These are phyloP conservation scores for Parathielavia hyrcaniae DNA, from an alignment of 495 filamentous ascomycete genomes.

Conservation along the genomic window DNA sequence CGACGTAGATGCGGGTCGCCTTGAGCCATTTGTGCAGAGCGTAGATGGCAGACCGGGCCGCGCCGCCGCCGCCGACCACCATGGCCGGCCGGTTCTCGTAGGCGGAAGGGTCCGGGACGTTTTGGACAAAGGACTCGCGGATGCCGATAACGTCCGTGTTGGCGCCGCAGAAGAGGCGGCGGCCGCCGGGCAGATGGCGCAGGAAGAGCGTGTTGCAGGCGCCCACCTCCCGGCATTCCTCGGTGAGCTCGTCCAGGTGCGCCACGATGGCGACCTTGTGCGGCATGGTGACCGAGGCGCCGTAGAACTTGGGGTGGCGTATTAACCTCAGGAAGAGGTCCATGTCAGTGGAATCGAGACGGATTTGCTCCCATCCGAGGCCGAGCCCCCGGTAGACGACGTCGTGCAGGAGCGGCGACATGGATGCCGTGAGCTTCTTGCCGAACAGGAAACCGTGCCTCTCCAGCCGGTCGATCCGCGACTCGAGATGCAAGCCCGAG, in stretches of 20 bases:
- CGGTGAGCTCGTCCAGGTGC: constrained; percentile 61
- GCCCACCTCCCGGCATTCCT: constrained; percentile 60
- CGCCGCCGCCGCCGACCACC: constrained; percentile 62
- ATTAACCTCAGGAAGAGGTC: constrained; percentile 30
- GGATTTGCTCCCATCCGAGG: constrained; percentile 57
- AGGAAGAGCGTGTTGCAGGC: constrained; percentile 71
- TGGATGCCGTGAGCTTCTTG: constrained; percentile 53
- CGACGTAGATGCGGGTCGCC: constrained; percentile 61
- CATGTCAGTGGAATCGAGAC: constrained; percentile 50
- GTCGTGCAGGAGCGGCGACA: constrained; percentile 63
- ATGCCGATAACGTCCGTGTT: constrained; percentile 74
- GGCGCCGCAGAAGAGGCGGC: constrained; percentile 53
- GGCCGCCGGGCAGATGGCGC: constrained; percentile 38
- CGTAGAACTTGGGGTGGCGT: constrained; percentile 34
- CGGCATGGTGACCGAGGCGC: constrained; percentile 67
- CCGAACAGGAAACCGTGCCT: constrained; percentile 52
- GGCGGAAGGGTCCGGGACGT: constrained; percentile 36
- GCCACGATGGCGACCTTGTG: constrained; percentile 65
- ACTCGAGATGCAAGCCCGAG: constrained; percentile 7
- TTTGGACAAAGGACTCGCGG: constrained; percentile 60
- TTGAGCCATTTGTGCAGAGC: constrained; percentile 59
- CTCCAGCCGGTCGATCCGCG: constrained; percentile 35
- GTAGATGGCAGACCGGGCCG: constrained; percentile 64
- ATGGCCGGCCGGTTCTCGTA: constrained; percentile 53
- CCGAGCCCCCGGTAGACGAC: constrained; percentile 54